Conservation (phyloP, 2,329 filamentous ascomycete genomes). For the Kalmusia sp. region DNA sequence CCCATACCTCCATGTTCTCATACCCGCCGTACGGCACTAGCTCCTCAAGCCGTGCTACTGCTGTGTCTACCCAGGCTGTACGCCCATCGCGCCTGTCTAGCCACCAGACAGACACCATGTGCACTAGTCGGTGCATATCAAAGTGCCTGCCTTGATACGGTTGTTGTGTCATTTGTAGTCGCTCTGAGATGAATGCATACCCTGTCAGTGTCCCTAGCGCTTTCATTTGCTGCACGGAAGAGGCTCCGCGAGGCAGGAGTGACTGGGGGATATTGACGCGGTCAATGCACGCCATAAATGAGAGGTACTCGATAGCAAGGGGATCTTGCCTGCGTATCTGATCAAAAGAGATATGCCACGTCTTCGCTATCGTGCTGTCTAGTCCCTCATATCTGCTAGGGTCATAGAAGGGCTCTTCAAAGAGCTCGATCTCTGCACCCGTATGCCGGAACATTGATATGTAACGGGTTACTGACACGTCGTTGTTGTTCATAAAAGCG, state of each 20-base stretch:
- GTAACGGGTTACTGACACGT: slow-evolving; percentile 14
- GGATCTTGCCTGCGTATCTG: slow-evolving; percentile 6
- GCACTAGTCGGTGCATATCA: neutral
- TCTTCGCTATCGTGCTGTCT: slow-evolving; percentile 44
- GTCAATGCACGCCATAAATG: neutral
- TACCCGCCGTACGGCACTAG: neutral
- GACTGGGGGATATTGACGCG: neutral
- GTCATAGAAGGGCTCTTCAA: slow-evolving; percentile 42
- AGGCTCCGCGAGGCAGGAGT: neutral
- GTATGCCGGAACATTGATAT: slow-evolving; percentile 24
- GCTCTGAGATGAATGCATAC: neutral
- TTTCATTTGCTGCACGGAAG: neutral
- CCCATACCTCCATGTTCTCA: neutral
- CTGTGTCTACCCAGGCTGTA: neutral
- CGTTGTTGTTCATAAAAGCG: slow-evolving; percentile 42
- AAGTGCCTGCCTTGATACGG: neutral
- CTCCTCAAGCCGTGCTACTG: neutral
- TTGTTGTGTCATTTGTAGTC: neutral
- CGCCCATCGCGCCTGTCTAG: neutral
- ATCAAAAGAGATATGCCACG: slow-evolving; percentile 36
- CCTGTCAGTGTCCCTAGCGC: neutral
- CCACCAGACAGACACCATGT: neutral
- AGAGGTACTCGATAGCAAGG: neutral
- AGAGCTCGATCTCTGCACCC: slow-evolving; percentile 11
- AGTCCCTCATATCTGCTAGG: slow-evolving; percentile 33